Base-by-base conservation (phyloP, 352 stramenopile genomes). In the Phytopythium mirpurense region DNA sequence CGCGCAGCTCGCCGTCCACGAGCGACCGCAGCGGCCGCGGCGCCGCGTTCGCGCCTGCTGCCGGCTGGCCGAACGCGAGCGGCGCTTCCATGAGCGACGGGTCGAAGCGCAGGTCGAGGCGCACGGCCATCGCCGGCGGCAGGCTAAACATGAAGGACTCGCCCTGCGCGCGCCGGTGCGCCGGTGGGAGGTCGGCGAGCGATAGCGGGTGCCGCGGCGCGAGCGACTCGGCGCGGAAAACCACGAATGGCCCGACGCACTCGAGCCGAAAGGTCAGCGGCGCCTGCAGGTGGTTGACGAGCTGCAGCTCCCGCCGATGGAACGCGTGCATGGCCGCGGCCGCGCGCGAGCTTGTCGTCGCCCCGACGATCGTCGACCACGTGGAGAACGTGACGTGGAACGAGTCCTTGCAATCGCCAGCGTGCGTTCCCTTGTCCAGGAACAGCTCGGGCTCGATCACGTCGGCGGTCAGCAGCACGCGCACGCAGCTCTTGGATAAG, bases 141-240 rank as follows among this genome's bases (percentile, higher is more conserved):
- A 90, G 66, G 32, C 68, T 77, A 54, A 90, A 90, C 55, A 90
- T 70, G 45, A 76, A 86, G 2, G 72, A 78, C 65, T 88, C 80
- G 42, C 78, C 73, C 27, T 86, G 70, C 1, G 75, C 63, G 43
- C 74, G 65, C 0, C 78, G 74, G 48, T 89, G 77, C 3, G 69
- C 68, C 18, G 78, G 62, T 2, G 78, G 72, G 23, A 90, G 57
- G 51, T 85, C 66, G 16, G 68, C 65, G 7, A 68, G 54, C 5
- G 80, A 84, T 18, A 89, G 56, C n/a, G 74, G 73, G 43, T 93
- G 75, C 18, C 67, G 65, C 10, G 76, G 78, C 0, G 83, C 78
- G n/a, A 84, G 48, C 14, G 80, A 88, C 41, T 86, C 76, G 19
- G 80, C 81, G 19, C 73, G 60, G 26, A 76, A 66, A 2, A 91